These are phyloP conservation scores for Aspergillus versicolor DNA, from an alignment of 2,329 filamentous ascomycete species.

Conservation along the genomic window DNA sequence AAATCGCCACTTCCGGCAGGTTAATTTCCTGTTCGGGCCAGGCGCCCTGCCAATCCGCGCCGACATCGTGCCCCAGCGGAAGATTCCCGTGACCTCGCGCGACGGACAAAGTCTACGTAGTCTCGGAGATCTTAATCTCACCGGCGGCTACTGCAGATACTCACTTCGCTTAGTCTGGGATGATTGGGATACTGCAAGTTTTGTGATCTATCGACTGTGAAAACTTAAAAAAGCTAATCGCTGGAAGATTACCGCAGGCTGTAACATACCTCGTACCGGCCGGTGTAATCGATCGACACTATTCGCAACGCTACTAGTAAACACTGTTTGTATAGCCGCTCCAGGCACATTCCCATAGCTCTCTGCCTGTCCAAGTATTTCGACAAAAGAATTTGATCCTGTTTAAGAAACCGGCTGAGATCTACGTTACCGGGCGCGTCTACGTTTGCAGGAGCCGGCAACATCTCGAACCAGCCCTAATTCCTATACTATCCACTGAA, in stretches of 20 bases:
- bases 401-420: too few relatives aligned
- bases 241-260: background rate
- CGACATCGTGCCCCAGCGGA: background rate
- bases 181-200: background rate
- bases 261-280: too few relatives aligned
- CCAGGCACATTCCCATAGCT: background rate
- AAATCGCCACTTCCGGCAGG: background rate
- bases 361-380: too few relatives aligned
- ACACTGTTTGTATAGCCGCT: background rate
- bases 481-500: too few relatives aligned
- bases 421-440: too few relatives aligned
- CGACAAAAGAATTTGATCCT: too few relatives aligned
- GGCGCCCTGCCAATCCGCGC: background rate
- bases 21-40: slow-evolving; percentile 7
- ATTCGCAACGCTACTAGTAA: background rate
- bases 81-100: background rate
- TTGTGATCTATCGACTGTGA: background rate
- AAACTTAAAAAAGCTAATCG: background rate
- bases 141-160: background rate
- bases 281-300: too few relatives aligned
- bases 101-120: background rate
- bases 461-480: too few relatives aligned
- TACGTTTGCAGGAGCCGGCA: too few relatives aligned
- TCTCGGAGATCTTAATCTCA: background rate
- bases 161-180: background rate